Evolutionary conservation across 2,329 filamentous ascomycete species (phyloP).

Genomic region (Penicillium sp.): DNA sequence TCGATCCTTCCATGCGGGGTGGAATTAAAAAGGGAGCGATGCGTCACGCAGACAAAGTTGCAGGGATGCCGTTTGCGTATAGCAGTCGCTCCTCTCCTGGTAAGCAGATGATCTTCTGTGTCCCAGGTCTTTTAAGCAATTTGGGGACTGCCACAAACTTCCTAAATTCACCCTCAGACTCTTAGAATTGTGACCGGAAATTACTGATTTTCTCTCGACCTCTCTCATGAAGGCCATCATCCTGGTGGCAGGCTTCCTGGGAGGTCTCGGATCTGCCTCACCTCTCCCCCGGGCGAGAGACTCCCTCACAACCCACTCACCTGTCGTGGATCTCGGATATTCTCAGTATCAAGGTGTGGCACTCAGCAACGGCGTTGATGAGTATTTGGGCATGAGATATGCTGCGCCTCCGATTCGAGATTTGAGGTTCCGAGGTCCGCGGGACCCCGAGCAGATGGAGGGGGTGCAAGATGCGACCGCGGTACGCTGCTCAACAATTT

Average conservation of each 20-base stretch:
- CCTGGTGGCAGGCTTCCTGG: conserved; percentile 5
- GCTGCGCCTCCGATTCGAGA: conserved; percentile 59
- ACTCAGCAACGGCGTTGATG: conserved; percentile 52
- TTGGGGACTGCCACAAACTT: too few species aligned
- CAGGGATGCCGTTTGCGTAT: too few species aligned
- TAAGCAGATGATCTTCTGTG: too few species aligned
- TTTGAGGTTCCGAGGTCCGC: conserved; percentile 58
- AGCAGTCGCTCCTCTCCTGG: too few species aligned
- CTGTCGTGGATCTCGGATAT: conserved; percentile 56
- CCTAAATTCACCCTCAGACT: too few species aligned
- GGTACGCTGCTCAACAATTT: background rate
- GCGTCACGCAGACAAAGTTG: too few species aligned
- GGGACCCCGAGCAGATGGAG: conserved; percentile 45
- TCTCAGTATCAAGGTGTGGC: conserved; percentile 55
- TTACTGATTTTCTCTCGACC: background rate
- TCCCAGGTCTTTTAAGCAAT: too few species aligned
- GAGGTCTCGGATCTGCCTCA: conserved; percentile 5
- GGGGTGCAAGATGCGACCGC: conserved; percentile 45
- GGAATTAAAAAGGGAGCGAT: too few species aligned
- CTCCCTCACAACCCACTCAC: conserved; percentile 3
- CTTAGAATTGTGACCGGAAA: too few species aligned
- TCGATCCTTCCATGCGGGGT: too few species aligned
- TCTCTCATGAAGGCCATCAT: background rate
- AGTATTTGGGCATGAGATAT: conserved; percentile 68
- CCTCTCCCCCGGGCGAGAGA: background rate